Percentiles rank a stretch among this genome's conserved stretches.
These are phyloP conservation scores for Kickxella alabastrina DNA, from an alignment of 192 early-diverging fungal genomes.

Conservation along the genomic window DNA sequence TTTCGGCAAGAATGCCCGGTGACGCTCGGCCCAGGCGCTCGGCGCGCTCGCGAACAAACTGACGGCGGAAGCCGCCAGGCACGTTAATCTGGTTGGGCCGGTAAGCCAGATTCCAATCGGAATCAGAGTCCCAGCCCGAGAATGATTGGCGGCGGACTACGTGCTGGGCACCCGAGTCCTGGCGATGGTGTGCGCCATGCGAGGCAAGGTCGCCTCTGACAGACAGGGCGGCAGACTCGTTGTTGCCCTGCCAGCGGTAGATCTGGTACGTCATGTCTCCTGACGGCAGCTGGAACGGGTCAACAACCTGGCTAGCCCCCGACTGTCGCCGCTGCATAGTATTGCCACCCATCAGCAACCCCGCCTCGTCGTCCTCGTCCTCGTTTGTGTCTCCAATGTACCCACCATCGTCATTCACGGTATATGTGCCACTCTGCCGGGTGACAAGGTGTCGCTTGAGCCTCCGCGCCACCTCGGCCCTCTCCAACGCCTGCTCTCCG, in stretches of 20 bases:
- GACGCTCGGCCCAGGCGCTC: conserved; percentile 58
- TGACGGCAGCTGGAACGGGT: conserved; percentile 58
- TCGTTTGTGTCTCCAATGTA: conserved; percentile 45
- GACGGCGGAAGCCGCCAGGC: conserved; percentile 89
- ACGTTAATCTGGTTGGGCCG: conserved; percentile 53
- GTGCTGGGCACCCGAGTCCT: conserved; percentile 52
- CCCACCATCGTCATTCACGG: conserved; percentile 29
- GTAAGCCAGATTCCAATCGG: conserved; percentile 39
- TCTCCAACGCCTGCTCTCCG: conserved; percentile 16
- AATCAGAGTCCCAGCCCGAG: conserved; percentile 46
- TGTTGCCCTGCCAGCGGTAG: conserved; percentile 82
- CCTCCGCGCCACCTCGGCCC: conserved; percentile 58
- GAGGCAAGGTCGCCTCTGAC: conserved; percentile 2
- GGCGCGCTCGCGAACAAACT: conserved; percentile 78
- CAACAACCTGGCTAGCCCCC: conserved; percentile 22
- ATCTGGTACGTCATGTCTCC: conserved; percentile 84
- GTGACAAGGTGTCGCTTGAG: conserved; percentile 70
- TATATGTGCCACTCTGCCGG: conserved; percentile 35
- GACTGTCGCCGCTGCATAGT: conserved; percentile 4
- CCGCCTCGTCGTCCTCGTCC: conserved; percentile 30
- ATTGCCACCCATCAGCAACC: conserved; percentile 8
- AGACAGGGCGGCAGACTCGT: conserved; percentile 31
- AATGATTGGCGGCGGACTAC: conserved; percentile 47
- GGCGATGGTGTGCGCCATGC: conserved; percentile 31
- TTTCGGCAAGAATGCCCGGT: conserved; percentile 73